Percentiles rank a stretch among this genome's conserved stretches.
phyloP scores from a whole-genome alignment of 306 rosid species.

The Gleditsia sinensis region DNA sequence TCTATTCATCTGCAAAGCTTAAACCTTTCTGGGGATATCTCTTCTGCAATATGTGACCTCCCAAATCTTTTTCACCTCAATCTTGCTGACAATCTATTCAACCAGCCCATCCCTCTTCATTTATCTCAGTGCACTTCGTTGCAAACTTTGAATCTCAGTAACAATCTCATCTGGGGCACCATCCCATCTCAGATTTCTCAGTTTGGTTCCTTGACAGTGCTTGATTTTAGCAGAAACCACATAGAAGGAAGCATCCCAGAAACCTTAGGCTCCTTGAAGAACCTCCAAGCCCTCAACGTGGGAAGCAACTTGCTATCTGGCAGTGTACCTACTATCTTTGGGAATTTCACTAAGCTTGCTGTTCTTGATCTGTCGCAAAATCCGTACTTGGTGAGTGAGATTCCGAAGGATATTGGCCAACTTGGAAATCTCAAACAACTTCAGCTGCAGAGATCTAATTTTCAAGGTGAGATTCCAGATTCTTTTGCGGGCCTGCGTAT shows the following conservation, averaged over 20 bases:
- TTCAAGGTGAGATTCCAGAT: constrained; percentile 79
- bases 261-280: constrained; percentile 61
- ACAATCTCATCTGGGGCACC: constrained; percentile 92
- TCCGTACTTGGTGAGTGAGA: constrained; percentile 73
- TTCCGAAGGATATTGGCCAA: constrained; percentile 73
- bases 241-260: constrained; percentile 81
- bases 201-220: constrained; percentile 60
- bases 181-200: constrained; percentile 87
- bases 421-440: constrained; percentile 68
- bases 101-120: constrained; percentile 90
- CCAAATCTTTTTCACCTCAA: constrained; percentile 60
- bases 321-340: constrained; percentile 59
- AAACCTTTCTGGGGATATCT: constrained; percentile 88
- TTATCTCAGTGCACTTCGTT: constrained; percentile 73
- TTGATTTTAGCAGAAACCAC: constrained; percentile 78
- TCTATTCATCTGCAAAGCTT: constrained; percentile 72
- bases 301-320: constrained; percentile 83
- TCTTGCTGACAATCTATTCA: constrained; percentile 81
- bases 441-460: constrained; percentile 73
- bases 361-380: constrained; percentile 89
- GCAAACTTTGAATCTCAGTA: constrained; percentile 81
- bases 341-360: constrained; percentile 67
- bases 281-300: constrained; percentile 65
- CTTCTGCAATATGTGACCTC: constrained; percentile 70
- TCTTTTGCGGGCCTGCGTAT: constrained; percentile 61